Base-by-base conservation (phyloP, 2,329 filamentous ascomycete genomes). In the Cladosporium velox region DNA sequence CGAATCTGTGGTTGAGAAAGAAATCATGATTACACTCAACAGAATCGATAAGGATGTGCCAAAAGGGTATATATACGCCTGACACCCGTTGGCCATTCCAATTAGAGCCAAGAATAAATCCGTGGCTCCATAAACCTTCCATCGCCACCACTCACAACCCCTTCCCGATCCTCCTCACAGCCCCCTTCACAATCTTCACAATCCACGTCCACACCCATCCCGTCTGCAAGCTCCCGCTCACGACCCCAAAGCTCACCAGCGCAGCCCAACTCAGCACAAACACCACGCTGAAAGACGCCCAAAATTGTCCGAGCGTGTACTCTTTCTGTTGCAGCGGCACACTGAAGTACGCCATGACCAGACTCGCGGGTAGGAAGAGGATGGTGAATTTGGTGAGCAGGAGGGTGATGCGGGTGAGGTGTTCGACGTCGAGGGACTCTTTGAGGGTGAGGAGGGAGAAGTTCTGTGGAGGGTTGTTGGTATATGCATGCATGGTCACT, bases 371-470 rank as follows among this genome's bases (percentile, higher is more conserved):
- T 65, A 92, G 82, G 78, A 93, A 93, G 61, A 92, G 81, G 49
- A 92, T 90, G 14, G 88, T 91, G 6, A 90, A 86, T 75, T 93
- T 92, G 57, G 89, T 90, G 12, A 93, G 82, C 5, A 93, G 79
- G 4, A 91, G 87, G 3, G 90, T 91, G 69, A 90, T 88, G 66
- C 90, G 83, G 0, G 90, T 92, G 24, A 93, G 83, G 24, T 88
- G 85, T 67, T 91, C 90, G 12, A 91, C 90, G 4, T 87, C 86
- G 69, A 88, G 85, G 0, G 89, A 91, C 76, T 92, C 89, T 74
- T 90, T 91, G 72, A 92, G 87, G 21, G 90, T 87, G 66, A 90
- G 91, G 69, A 93, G 83, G 75, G 90, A 91, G 82, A 92, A 92
- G 75, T 92, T 92, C 88, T 91, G 66, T 30, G 44, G 24, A n/a